Evolutionary conservation across 2,329 filamentous ascomycete genomes (phyloP).

Genomic region (Scedosporium aurantiacum): DNA sequence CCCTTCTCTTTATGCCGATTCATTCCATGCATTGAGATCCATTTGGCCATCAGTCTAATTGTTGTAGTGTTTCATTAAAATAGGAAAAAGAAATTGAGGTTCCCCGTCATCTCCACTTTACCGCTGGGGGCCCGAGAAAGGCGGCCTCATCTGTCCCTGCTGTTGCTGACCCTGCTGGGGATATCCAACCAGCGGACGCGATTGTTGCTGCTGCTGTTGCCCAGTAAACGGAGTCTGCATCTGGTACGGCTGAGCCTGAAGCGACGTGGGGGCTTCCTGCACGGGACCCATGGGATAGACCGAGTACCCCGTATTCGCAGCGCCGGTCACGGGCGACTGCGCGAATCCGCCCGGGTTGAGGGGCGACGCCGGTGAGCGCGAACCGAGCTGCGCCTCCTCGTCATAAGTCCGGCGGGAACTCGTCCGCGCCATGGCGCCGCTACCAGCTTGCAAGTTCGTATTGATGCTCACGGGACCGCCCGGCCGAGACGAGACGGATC

Average conservation of each 20-base stretch:
- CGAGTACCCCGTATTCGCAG: not conserved
- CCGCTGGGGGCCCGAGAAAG: not conserved
- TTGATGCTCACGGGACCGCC: constrained; percentile 9
- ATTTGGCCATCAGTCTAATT: no score
- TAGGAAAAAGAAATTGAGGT: not conserved
- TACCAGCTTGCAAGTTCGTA: constrained; percentile 9
- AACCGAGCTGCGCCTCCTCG: constrained; percentile 27
- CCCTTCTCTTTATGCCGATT: no score
- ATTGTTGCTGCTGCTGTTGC: not conserved
- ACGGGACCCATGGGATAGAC: not conserved
- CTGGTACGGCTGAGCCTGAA: not conserved
- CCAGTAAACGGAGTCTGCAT: not conserved
- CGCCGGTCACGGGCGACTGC: not conserved
- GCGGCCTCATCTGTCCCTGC: not conserved
- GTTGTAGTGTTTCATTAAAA: not conserved
- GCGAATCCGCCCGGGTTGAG: constrained; percentile 2
- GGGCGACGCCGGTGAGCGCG: constrained; percentile 12
- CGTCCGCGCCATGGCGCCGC: not conserved
- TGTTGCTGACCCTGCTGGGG: not conserved
- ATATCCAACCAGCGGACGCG: not conserved
- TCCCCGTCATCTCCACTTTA: not conserved
- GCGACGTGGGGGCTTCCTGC: not conserved
- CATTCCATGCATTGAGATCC: no score
- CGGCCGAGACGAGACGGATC: constrained; percentile 15
- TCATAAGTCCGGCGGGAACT: constrained; percentile 27